Evolutionary conservation across 1,284 basidiomycete species (phyloP), one percentile per base, ranked within the genome.

Genomic region (Microbotryum scabiosae): DNA sequence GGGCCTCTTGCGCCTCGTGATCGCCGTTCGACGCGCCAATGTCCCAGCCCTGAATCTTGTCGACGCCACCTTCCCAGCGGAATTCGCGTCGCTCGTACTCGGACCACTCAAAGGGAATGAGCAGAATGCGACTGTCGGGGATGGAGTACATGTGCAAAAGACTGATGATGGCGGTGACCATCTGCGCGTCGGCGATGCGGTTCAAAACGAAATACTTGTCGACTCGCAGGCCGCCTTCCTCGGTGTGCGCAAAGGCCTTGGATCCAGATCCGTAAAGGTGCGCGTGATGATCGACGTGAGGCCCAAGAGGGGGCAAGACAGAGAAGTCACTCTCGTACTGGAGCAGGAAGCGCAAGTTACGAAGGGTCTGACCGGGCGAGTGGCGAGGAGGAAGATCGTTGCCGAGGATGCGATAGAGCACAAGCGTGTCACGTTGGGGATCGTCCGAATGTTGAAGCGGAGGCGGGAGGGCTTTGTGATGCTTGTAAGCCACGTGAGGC

Each of bases 161-260:
- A 9, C 65, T 60, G 51, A 70, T 53, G 54, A 73, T 71, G 25
- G 64, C 63, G 25, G 61, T 66, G 41, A 70, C 62, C 61, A 68
- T 64, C 18, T 67, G 67, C 28, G 68, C 62, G 25, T 71, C 68
- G 21, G 62, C 53, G 54, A 72, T 72, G 32, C 73, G 69, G 60
- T 74, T 74, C 26, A 74, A 66, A 48, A 74, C 68, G 51, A 69
- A 74, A 62, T 72, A 73, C 55, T 74, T 74, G 60, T 72, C 70
- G 49, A 73, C 64, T n/a, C 66, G 62, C 7, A 69, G 63, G 5
- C 67, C 67, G 28, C 67, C 65, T 41, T 47, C 57, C 25, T 64
- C 63, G 14, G 65, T 50, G 43, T 64, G 67, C 2, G 57, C 47
- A 21, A 50, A 23, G 5, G 60, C 56, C 41, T 57, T 50, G 3